A percentile compares a stretch with the other conserved stretches of the same genome.
Evolutionary conservation across 164 flowering plant species (phyloP).

Genomic region (Cinnamomum chago): DNA sequence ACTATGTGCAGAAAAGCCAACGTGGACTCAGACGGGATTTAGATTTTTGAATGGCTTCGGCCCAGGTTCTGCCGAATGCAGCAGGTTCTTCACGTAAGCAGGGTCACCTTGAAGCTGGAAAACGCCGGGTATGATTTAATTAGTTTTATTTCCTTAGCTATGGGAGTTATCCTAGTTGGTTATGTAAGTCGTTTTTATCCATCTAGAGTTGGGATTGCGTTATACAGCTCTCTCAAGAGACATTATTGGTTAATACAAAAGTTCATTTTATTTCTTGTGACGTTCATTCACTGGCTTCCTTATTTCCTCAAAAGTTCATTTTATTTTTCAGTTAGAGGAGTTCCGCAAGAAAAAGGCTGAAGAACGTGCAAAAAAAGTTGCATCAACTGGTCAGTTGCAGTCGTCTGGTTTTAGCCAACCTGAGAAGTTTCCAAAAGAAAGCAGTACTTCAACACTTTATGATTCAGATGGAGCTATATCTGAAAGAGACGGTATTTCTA

Average conservation of each 20-base stretch:
- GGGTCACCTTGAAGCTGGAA: slow-evolving; percentile 76
- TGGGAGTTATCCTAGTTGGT: not conserved
- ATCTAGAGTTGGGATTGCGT: too few relatives aligned
- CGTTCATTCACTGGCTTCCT: not conserved
- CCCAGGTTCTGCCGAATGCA: slow-evolving; percentile 56
- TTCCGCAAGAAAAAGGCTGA: slow-evolving; percentile 78
- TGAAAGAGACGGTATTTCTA: slow-evolving; percentile 27
- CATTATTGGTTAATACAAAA: too few relatives aligned
- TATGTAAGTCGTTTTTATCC: too few relatives aligned
- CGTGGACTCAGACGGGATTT: not conserved
- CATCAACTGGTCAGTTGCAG: slow-evolving; percentile 28
- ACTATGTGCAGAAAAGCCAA: not conserved
- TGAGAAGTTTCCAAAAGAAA: slow-evolving; percentile 33
- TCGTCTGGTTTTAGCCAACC: slow-evolving; percentile 19
- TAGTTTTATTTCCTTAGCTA: not conserved
- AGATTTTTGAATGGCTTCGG: slow-evolving; percentile 57
- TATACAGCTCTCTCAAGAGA: too few relatives aligned
- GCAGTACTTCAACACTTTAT: slow-evolving; percentile 21
- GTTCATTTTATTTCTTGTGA: too few relatives aligned
- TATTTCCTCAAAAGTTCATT: not conserved
- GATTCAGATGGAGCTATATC: slow-evolving; percentile 49
- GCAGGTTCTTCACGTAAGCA: slow-evolving; percentile 44
- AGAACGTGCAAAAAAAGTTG: slow-evolving; percentile 43
- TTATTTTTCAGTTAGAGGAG: slow-evolving; percentile 69
- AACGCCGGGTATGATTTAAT: slow-evolving; percentile 48